phyloP scores from a whole-genome alignment of 768 basidiomycete genomes.

The Thelephora aurantiotincta region DNA sequence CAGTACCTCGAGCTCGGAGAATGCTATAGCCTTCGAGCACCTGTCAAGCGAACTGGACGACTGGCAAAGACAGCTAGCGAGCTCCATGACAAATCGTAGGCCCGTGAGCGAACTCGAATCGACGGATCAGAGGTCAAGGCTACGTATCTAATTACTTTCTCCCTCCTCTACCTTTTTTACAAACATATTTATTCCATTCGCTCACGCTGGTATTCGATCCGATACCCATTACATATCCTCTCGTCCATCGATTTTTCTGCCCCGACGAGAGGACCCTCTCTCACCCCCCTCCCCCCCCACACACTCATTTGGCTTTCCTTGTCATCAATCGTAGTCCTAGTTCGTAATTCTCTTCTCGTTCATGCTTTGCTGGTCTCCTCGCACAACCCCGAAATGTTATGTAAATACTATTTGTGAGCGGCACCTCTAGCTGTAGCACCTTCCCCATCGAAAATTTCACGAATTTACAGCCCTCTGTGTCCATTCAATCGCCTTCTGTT shows the following conservation, averaged over 20 bases:
- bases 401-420: slow-evolving; percentile 10
- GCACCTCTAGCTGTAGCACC: slow-evolving; percentile 3
- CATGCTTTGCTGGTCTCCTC: slow-evolving; percentile 3
- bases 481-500: slow-evolving; percentile 87
- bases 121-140: slow-evolving; percentile 41
- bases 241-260: neutral
- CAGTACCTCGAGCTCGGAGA: slow-evolving; percentile 76
- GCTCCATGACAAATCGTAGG: slow-evolving; percentile 61
- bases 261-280: no score
- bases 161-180: slow-evolving; percentile 3
- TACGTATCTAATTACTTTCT: slow-evolving; percentile 26
- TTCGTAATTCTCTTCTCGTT: slow-evolving; percentile 7
- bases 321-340: slow-evolving; percentile 5
- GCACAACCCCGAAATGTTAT: slow-evolving; percentile 14
- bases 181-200: slow-evolving; percentile 14
- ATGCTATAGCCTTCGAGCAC: slow-evolving; percentile 60
- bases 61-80: slow-evolving; percentile 77
- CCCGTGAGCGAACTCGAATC: slow-evolving; percentile 60
- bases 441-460: slow-evolving; percentile 16
- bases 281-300: neutral
- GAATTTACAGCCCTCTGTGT: slow-evolving; percentile 46
- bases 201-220: slow-evolving; percentile 5
- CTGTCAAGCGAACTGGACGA: slow-evolving; percentile 73
- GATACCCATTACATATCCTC: slow-evolving; percentile 19
- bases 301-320: slow-evolving; percentile 9